phyloP scores from a whole-genome alignment of 2,329 filamentous ascomycete species.

The Talaromyces sp. region DNA sequence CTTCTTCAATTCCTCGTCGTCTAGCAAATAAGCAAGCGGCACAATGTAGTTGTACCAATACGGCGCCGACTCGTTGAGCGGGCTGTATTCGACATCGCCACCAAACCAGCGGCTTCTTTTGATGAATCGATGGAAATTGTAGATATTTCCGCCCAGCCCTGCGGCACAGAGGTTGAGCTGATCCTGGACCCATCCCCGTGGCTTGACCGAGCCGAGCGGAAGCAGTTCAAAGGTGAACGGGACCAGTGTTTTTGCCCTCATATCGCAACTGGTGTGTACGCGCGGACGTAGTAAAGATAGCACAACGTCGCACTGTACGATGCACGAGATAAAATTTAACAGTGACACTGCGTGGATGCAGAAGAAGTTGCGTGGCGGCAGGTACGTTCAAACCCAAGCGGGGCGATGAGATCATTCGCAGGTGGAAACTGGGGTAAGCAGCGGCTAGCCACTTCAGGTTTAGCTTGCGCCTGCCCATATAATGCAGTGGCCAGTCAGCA shows the following conservation, averaged over 20 bases:
- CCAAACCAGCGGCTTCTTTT: slow-evolving; percentile 8
- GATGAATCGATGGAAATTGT: slow-evolving; percentile 9
- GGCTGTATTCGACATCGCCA: slow-evolving; percentile 7
- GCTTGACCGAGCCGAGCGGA: slow-evolving; percentile 7
- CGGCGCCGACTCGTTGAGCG: slow-evolving; percentile 9
- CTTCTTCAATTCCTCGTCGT: slow-evolving; percentile 9
- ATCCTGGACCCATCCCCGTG: slow-evolving; percentile 9
- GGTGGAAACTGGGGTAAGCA: not conserved
- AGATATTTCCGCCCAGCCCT: slow-evolving; percentile 9
- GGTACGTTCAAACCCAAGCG: not conserved
- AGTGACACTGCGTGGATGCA: not conserved
- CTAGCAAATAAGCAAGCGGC: slow-evolving; percentile 9
- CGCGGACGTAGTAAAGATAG: not conserved
- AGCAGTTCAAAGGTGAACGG: slow-evolving; percentile 11
- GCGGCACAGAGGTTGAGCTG: slow-evolving; percentile 10
- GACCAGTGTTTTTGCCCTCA: slow-evolving; percentile 4
- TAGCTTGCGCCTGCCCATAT: too few species aligned
- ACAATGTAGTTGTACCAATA: slow-evolving; percentile 12
- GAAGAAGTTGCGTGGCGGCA: not conserved
- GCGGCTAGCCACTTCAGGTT: not conserved
- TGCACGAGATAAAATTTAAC: not conserved
- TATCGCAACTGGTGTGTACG: not conserved
- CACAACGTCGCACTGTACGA: not conserved
- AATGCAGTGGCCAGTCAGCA: too few species aligned
- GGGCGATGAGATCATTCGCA: not conserved